Percentiles rank a stretch among this genome's conserved stretches.
These are phyloP conservation scores for Ustilago nuda DNA, from an alignment of 1,284 basidiomycete genomes.

Conservation along the genomic window DNA sequence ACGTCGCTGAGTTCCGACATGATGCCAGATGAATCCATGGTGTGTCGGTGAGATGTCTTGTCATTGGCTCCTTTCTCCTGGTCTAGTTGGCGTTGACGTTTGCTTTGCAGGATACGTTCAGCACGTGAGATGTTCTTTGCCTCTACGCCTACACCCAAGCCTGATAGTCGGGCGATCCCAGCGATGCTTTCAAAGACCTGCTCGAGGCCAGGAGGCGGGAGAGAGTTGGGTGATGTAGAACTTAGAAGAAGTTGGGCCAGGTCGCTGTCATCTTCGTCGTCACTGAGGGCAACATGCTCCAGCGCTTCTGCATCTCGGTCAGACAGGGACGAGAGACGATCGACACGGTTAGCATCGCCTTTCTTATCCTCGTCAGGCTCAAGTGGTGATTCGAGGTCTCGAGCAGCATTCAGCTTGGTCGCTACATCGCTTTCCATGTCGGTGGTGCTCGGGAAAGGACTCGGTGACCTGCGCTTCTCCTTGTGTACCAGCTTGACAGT, in stretches of 20 bases:
- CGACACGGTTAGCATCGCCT: constrained; percentile 1
- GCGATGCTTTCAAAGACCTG: constrained; percentile 64
- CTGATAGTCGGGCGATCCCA: constrained; percentile 34
- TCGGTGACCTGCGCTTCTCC: constrained; percentile 38
- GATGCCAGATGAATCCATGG: constrained; percentile 40
- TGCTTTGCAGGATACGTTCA: constrained; percentile 54
- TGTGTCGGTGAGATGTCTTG: constrained; percentile 21
- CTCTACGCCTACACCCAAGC: constrained; percentile 4
- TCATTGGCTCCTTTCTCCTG: constrained; percentile 23
- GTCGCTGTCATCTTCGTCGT: constrained; percentile 43
- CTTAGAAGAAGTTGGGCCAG: constrained; percentile 37
- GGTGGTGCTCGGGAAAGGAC: constrained; percentile 23
- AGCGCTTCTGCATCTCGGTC: neutral
- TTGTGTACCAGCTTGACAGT: constrained; percentile 54
- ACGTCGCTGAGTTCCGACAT: constrained; percentile 57
- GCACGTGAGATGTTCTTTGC: constrained; percentile 45
- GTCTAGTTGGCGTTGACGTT: constrained; percentile 33
- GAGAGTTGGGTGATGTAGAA: constrained; percentile 52
- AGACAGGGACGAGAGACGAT: neutral
- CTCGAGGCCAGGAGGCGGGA: constrained; percentile 61
- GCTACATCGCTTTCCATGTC: constrained; percentile 23
- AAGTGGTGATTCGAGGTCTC: constrained; percentile 48
- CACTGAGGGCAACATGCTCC: neutral
- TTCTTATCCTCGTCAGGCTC: constrained; percentile 56
- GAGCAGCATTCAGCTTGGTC: constrained; percentile 18